Base-by-base conservation (phyloP, 2,329 filamentous ascomycete species). In the Biscogniauxia marginata region DNA sequence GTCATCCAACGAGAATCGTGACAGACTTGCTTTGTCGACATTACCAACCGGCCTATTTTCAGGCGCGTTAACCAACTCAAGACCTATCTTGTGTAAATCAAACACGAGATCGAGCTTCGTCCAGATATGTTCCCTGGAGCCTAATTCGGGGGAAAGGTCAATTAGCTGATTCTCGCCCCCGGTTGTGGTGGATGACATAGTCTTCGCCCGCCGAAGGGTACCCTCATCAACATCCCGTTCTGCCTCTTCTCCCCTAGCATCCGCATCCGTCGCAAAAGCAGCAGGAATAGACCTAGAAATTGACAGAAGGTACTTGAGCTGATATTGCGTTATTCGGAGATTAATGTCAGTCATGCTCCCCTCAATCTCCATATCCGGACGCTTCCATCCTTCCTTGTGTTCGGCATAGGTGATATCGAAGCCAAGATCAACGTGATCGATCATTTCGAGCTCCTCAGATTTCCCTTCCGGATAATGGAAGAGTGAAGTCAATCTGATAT, bases 311-410 rank as follows among this genome's bases (percentile, higher is more conserved):
- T 96, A 96, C 65, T 89, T 93, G 61, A 98, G 80, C 70, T 99
- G 96, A 54, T 90, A 90, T 65, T 96, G 93, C 0, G 93, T 96
- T 34, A 99, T 81, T 24, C 87, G 85, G 49, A 99, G 79, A 66
- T 98, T 97, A 67, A 98, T 87, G 54, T 97, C 90, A 5, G 93
- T 97, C 86, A 99, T 91, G 49, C 84, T 88, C 3, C 93, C 93
- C 70, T 95, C 88, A 19, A 99, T 87, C 74, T 98, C 93, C 50
- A 92, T 87, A 67, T 99, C 93, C 0, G 95, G 95, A 43, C 93
- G 84, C 67, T 95, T 87, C 52, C 83, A 79, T 13, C 89, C 89
- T 25, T 84, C 73, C 64, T 85, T 86, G 70, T 99, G 95, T 69
- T 98, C 93, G 0, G 93, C 85, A 73, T 97, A 93, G 2, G 89